Evolutionary conservation across 345 rosid genomes (phyloP).

Genomic region (Gossypium australe): DNA sequence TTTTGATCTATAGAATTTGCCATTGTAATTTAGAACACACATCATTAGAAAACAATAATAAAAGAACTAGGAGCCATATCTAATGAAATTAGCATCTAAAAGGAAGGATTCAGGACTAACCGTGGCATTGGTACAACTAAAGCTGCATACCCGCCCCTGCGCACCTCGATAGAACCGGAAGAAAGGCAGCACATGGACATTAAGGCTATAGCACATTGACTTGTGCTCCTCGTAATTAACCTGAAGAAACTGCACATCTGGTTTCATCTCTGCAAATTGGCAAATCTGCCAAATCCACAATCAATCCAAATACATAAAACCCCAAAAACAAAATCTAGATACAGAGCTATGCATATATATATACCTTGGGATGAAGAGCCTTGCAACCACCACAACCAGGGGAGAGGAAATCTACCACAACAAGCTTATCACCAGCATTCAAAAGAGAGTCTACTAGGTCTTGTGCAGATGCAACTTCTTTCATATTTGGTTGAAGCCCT

Average conservation of each 20-base stretch:
- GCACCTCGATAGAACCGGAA: slow-evolving; percentile 84
- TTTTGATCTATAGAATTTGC: slow-evolving; percentile 54
- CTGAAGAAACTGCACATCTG: slow-evolving; percentile 75
- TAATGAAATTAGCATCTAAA: neutral
- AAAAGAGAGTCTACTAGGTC: slow-evolving; percentile 68
- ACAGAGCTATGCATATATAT: neutral
- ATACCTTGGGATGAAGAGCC: slow-evolving; percentile 94
- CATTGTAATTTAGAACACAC: neutral
- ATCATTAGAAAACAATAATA: neutral
- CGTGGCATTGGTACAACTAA: slow-evolving; percentile 97
- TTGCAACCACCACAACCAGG: slow-evolving; percentile 98
- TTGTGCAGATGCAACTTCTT: slow-evolving; percentile 74
- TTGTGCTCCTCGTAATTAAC: slow-evolving; percentile 89
- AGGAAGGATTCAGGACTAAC: slow-evolving; percentile 30
- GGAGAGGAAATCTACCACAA: slow-evolving; percentile 85
- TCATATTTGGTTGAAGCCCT: slow-evolving; percentile 75
- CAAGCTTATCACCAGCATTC: slow-evolving; percentile 76
- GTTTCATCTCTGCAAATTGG: slow-evolving; percentile 75
- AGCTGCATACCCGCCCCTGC: slow-evolving; percentile 88
- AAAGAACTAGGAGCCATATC: neutral
- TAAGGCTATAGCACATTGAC: slow-evolving; percentile 90
- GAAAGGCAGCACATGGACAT: slow-evolving; percentile 88
- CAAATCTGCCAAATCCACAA: slow-evolving; percentile 46
- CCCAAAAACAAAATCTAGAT: neutral
- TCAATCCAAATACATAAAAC: neutral